A percentile compares a stretch with the other conserved stretches of the same genome.
phyloP scores from a whole-genome alignment of 768 basidiomycete genomes.

The Kwoniella heveanensis region DNA sequence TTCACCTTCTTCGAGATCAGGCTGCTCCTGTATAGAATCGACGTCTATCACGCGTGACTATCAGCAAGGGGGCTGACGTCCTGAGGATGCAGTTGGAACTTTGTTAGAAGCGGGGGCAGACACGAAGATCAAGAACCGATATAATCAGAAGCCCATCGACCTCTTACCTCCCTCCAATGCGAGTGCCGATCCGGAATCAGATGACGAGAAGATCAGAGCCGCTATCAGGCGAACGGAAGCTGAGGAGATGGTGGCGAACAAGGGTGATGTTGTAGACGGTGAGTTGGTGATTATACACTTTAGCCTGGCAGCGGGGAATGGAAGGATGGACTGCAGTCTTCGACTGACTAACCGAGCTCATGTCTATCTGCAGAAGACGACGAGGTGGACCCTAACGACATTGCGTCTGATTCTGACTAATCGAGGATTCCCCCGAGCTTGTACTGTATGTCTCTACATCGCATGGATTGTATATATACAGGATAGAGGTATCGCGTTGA shows the following conservation, averaged over 20 bases:
- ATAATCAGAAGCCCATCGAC: constrained; percentile 64
- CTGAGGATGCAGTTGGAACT: constrained; percentile 26
- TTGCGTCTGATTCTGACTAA: constrained; percentile 46
- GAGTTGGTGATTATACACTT: background rate
- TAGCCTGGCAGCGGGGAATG: background rate
- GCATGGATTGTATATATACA: constrained; percentile 8
- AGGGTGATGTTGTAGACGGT: constrained; percentile 71
- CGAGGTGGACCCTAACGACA: constrained; percentile 43
- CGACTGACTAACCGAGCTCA: background rate
- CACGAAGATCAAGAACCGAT: constrained; percentile 72
- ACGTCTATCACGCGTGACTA: no score
- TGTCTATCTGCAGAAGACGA: constrained; percentile 30
- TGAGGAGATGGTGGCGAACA: constrained; percentile 60
- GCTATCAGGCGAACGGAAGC: constrained; percentile 64
- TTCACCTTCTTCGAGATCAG: no score
- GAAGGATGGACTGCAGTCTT: background rate
- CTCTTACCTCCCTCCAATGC: constrained; percentile 58
- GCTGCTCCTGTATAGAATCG: no score
- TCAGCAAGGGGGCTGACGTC: no score
- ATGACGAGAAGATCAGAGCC: constrained; percentile 62
- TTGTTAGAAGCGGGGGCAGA: constrained; percentile 80
- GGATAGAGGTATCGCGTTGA: background rate
- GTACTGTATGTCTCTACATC: constrained; percentile 4
- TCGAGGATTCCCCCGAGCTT: background rate
- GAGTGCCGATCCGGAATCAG: constrained; percentile 40